Conservation (phyloP, 2,329 filamentous ascomycete species). For the Cercospora sp. region DNA sequence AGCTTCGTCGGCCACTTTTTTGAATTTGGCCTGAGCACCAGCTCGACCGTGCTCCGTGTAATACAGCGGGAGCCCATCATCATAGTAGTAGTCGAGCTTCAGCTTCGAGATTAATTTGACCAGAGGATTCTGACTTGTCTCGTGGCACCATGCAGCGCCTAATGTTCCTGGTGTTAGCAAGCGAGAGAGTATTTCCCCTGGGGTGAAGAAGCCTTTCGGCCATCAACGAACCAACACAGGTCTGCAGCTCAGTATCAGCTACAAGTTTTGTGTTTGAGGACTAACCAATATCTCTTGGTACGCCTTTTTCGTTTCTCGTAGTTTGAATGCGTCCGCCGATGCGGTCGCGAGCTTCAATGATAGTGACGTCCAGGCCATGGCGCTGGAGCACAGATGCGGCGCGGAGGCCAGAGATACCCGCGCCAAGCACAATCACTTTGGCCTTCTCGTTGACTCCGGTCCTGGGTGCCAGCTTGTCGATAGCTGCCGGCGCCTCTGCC, state of each 20-base stretch:
- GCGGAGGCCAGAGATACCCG: conserved; percentile 42
- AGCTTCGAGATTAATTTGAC: conserved; percentile 47
- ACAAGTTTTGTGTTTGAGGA: conserved; percentile 30
- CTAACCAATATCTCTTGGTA: conserved; percentile 33
- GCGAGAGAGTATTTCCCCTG: conserved; percentile 25
- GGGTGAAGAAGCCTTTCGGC: conserved; percentile 32
- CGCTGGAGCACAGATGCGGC: conserved; percentile 41
- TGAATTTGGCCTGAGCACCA: conserved; percentile 50
- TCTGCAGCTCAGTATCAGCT: conserved; percentile 37
- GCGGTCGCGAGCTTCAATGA: conserved; percentile 41
- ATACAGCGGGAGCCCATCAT: conserved; percentile 47
- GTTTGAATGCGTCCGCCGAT: conserved; percentile 45
- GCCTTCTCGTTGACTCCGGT: conserved; percentile 25
- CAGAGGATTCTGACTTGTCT: conserved; percentile 49
- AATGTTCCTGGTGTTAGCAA: conserved; percentile 21
- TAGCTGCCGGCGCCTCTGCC: conserved; percentile 26
- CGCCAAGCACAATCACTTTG: conserved; percentile 41
- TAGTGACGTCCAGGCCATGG: conserved; percentile 41
- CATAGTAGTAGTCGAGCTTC: conserved; percentile 49
- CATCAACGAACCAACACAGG: conserved; percentile 33
- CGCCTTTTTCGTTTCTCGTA: conserved; percentile 39
- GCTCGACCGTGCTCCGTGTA: conserved; percentile 47
- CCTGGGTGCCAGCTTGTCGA: conserved; percentile 20
- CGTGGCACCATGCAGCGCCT: conserved; percentile 51
- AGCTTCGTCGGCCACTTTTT: conserved; percentile 50